Evolutionary conservation across 164 flowering plant genomes (phyloP).

Genomic region (Buxus sempervirens): DNA sequence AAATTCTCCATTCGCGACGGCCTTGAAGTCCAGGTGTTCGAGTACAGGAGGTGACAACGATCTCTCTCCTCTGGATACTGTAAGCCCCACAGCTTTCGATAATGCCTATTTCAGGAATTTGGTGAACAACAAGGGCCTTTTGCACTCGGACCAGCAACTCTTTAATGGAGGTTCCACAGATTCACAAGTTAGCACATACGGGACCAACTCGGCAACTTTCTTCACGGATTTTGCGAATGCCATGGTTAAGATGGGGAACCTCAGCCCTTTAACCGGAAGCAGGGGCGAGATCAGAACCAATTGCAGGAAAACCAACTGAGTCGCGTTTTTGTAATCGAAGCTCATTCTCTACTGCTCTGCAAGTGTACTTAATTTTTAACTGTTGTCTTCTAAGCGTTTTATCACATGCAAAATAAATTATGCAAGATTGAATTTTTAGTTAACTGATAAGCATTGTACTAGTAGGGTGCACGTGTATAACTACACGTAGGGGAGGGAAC

Average conservation of each 20-base stretch:
- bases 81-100: conserved; percentile 15
- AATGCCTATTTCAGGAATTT: conserved; percentile 26
- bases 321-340: too few relatives aligned
- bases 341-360: too few relatives aligned
- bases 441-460: too few relatives aligned
- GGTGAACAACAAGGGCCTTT: conserved; percentile 23
- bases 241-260: conserved; percentile 32
- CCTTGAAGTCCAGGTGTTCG: conserved; percentile 19
- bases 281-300: conserved; percentile 25
- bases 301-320: conserved; percentile 25
- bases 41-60: conserved; percentile 19
- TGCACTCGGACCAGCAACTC: conserved; percentile 30
- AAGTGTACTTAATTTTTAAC: too few relatives aligned
- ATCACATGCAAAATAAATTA: too few relatives aligned
- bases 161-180: conserved; percentile 27
- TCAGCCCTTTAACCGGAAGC: conserved; percentile 28
- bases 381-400: too few relatives aligned
- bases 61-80: conserved; percentile 23
- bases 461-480: too few relatives aligned
- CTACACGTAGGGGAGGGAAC: too few relatives aligned
- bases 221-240: conserved; percentile 21
- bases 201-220: conserved; percentile 13
- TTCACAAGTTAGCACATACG: conserved; percentile 20
- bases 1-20: conserved; percentile 13
- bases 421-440: too few relatives aligned